Evolutionary conservation across 805 yeast species (phyloP).

Genomic region (Candida corydali): DNA sequence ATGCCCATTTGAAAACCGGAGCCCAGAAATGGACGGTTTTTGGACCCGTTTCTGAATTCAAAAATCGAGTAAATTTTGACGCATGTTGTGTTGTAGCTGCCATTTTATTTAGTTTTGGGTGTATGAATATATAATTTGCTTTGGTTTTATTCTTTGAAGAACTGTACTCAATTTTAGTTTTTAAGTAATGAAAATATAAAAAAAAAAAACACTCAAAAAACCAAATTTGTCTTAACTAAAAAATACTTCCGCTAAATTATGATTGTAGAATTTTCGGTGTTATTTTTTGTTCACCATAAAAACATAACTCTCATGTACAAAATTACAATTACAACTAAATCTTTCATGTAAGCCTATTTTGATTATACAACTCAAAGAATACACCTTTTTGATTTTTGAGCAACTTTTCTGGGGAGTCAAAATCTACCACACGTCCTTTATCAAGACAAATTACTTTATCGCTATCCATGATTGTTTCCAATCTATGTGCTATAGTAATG

Average conservation of each 20-base stretch:
- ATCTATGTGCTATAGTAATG: slow-evolving; percentile 83
- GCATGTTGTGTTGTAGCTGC: slow-evolving; percentile 31
- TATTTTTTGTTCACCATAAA: too few species aligned
- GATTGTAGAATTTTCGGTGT: too few species aligned
- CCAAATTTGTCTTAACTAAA: too few species aligned
- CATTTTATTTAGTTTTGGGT: too few species aligned
- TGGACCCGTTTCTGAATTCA: slow-evolving; percentile 92
- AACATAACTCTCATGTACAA: too few species aligned
- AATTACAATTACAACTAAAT: too few species aligned
- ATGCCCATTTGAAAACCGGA: slow-evolving; percentile 65
- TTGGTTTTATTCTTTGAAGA: too few species aligned
- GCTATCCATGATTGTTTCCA: slow-evolving; percentile 82
- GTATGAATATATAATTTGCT: too few species aligned
- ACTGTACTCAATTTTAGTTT: too few species aligned
- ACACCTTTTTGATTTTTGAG: slow-evolving; percentile 39
- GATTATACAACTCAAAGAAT: slow-evolving; percentile 51
- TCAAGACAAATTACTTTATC: slow-evolving; percentile 76
- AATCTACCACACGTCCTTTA: slow-evolving; percentile 70
- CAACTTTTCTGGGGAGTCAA: slow-evolving; percentile 61
- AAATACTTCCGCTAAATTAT: too few species aligned
- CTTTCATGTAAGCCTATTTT: slow-evolving; percentile 23
- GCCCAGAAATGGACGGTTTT: slow-evolving; percentile 97
- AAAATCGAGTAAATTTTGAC: slow-evolving; percentile 62
- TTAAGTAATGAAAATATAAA: too few species aligned
- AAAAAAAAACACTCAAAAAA: too few species aligned